These are phyloP conservation scores for Reutealis trisperma DNA, from an alignment of 345 rosid genomes.

Conservation along the genomic window DNA sequence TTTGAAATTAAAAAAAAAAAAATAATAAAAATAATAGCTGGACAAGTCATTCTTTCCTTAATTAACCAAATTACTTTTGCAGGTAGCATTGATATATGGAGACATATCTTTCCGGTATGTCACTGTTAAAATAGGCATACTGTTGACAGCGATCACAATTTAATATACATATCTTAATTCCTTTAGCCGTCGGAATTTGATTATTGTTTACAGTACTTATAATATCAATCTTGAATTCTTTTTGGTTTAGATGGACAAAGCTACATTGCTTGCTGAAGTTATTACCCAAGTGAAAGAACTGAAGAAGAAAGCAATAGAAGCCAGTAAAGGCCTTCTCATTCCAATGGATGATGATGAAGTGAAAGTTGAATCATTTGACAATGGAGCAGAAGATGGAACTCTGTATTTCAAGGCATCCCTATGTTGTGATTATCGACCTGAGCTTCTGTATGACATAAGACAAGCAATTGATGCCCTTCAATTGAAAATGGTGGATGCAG, in stretches of 20 bases:
- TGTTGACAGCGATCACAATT: not conserved
- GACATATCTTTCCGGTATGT: conserved; percentile 31
- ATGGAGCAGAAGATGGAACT: conserved; percentile 26
- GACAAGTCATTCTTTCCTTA: not conserved
- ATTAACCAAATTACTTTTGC: conserved; percentile 26
- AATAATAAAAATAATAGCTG: not conserved
- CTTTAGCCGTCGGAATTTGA: not conserved
- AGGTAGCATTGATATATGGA: conserved; percentile 22
- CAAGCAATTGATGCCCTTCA: conserved; percentile 40
- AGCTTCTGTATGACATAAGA: conserved; percentile 42
- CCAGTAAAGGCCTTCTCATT: conserved; percentile 38
- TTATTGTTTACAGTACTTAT: not conserved
- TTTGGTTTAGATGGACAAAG: conserved; percentile 52
- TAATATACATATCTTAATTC: not conserved
- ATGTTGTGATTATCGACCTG: conserved; percentile 47
- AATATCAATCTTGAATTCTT: not conserved
- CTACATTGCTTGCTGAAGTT: conserved; percentile 49
- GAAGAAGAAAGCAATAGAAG: conserved; percentile 38
- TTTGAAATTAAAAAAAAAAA: not conserved
- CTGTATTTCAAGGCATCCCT: conserved; percentile 42
- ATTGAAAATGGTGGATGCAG: conserved; percentile 36
- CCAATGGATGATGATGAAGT: conserved; percentile 53
- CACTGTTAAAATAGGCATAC: conserved; percentile 1
- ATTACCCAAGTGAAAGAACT: conserved; percentile 38
- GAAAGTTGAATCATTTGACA: conserved; percentile 33